These are phyloP conservation scores for Plasmopara muralis DNA, from an alignment of 352 stramenopile genomes.

Conservation along the genomic window DNA sequence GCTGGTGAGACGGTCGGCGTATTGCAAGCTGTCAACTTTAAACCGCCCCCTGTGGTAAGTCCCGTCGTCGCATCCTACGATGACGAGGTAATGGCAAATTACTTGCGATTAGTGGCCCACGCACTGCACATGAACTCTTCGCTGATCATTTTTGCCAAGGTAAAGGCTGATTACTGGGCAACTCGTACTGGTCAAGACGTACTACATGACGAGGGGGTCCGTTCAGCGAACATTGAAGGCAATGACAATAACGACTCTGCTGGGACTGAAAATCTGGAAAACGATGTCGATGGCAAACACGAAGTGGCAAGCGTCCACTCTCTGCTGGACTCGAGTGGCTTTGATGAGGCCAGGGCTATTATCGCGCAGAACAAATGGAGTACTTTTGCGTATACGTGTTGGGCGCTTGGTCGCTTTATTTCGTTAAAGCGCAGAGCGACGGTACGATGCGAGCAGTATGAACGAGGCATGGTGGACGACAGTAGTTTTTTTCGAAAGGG, in stretches of 20 bases:
- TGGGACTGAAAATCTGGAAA: conserved; percentile 20
- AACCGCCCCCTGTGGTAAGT: conserved; percentile 40
- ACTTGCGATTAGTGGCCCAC: conserved; percentile 51
- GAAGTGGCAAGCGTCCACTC: conserved; percentile 68
- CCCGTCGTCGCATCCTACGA: conserved; percentile 52
- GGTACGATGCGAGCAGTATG: conserved; percentile 7
- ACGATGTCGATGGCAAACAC: conserved; percentile 32
- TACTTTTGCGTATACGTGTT: conserved; percentile 65
- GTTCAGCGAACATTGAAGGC: not conserved
- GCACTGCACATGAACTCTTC: conserved; percentile 65
- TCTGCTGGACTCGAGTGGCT: conserved; percentile 52
- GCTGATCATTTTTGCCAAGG: conserved; percentile 77
- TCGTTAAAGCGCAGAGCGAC: conserved; percentile 19
- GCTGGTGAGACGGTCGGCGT: conserved; percentile 64
- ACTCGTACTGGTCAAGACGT: conserved; percentile 40
- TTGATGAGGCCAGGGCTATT: conserved; percentile 49
- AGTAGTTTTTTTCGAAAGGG: no score
- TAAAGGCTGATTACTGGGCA: conserved; percentile 68
- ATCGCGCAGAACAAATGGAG: conserved; percentile 69
- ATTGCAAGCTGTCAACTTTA: conserved; percentile 55
- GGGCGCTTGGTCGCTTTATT: conserved; percentile 53
- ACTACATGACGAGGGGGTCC: conserved; percentile 7
- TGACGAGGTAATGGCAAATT: conserved; percentile 53
- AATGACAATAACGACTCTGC: conserved; percentile 1
- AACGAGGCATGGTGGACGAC: conserved; percentile 24